phyloP scores from a whole-genome alignment of 2,329 filamentous ascomycete genomes.

The Coniochaeta prunicola region DNA sequence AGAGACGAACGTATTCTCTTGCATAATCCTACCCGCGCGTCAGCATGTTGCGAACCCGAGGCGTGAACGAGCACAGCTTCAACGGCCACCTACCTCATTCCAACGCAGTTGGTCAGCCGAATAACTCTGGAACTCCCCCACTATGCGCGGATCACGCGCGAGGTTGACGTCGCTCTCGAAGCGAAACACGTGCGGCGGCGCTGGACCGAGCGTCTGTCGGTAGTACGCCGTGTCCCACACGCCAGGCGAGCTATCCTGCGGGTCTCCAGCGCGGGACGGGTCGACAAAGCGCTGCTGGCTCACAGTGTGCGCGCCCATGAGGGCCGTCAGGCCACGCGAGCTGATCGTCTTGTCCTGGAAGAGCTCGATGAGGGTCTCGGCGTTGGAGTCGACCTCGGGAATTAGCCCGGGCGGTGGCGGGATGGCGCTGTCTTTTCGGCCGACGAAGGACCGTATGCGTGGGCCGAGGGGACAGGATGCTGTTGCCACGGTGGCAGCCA shows the following conservation, averaged over 20 bases:
- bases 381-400: slow-evolving; percentile 30
- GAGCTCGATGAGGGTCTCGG: slow-evolving; percentile 33
- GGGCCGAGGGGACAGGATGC: slow-evolving; percentile 45
- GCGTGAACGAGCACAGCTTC: background rate
- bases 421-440: slow-evolving; percentile 34
- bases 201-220: slow-evolving; percentile 23
- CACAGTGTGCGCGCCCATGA: slow-evolving; percentile 46
- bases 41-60: background rate
- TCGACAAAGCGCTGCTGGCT: slow-evolving; percentile 40
- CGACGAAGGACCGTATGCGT: slow-evolving; percentile 39
- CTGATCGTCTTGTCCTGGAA: slow-evolving; percentile 44
- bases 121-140: slow-evolving; percentile 29
- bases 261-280: slow-evolving; percentile 22
- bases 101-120: slow-evolving; percentile 28
- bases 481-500: slow-evolving; percentile 38
- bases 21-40: slow-evolving; percentile 34
- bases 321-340: slow-evolving; percentile 40
- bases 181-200: slow-evolving; percentile 23
- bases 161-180: slow-evolving; percentile 34
- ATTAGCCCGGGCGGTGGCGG: slow-evolving; percentile 35
- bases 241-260: slow-evolving; percentile 40
- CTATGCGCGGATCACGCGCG: slow-evolving; percentile 26
- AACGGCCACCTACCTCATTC: slow-evolving; percentile 27
- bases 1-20: slow-evolving; percentile 45
- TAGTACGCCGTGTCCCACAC: slow-evolving; percentile 46